Conservation (phyloP, 805 yeast genomes). For the Lachancea kluyveri region DNA sequence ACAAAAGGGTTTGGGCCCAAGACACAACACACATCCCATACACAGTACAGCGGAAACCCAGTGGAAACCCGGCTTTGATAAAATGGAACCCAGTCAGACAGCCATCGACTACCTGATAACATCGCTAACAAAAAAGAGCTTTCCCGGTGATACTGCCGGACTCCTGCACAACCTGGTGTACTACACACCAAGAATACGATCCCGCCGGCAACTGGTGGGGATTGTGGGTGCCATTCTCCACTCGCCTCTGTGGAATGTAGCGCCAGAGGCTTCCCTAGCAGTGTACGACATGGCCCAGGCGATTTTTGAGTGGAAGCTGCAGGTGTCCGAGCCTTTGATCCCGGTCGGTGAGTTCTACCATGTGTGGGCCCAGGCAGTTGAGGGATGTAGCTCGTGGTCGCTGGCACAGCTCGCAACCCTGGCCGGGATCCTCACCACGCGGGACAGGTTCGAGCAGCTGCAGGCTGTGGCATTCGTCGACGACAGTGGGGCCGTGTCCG, state of each 20-base stretch:
- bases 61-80: too few species aligned
- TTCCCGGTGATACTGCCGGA: conserved; percentile 2
- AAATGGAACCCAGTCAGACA: too few species aligned
- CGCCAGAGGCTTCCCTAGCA: conserved; percentile 7
- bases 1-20: background rate
- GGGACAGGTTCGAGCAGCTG: conserved; percentile 11
- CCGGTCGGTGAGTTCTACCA: conserved; percentile 17
- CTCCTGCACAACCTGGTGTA: conserved; percentile 23
- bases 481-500: conserved; percentile 15
- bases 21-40: too few species aligned
- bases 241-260: conserved; percentile 7
- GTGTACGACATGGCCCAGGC: conserved; percentile 17
- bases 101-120: conserved; percentile 6
- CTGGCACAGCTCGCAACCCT: conserved; percentile 17
- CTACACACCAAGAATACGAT: conserved; percentile 21
- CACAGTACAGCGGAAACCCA: too few species aligned
- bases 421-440: conserved; percentile 21
- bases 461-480: conserved; percentile 21
- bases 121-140: conserved; percentile 1
- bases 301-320: conserved; percentile 25
- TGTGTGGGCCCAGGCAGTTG: conserved; percentile 18
- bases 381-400: conserved; percentile 17
- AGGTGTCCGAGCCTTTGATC: conserved; percentile 28
- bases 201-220: conserved; percentile 6
- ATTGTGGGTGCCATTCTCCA: conserved; percentile 14